Base-by-base conservation (phyloP, 345 rosid genomes). In the Xanthoceras sorbifolium region DNA sequence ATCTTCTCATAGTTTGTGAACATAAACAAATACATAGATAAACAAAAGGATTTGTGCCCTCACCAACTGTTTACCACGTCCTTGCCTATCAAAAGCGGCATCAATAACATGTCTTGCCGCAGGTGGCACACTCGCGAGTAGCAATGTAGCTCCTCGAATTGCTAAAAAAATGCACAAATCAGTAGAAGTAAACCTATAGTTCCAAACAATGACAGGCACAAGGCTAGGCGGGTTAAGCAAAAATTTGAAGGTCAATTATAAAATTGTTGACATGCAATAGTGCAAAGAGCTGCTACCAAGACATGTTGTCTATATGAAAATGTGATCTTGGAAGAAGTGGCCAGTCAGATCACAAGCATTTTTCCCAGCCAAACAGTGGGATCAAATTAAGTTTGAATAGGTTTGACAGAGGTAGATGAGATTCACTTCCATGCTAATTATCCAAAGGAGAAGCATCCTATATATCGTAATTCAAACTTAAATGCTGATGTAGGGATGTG, bases 41-140 rank as follows among this genome's bases (percentile, higher is more conserved):
- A 26, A 61, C 12, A 28, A 48, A 62, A 75, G 71, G 57, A 75
- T 31, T 36, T 5, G 38, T 22, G 36, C 44, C 82, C 94, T 86
- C 69, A 95, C 99, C 97, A 95, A 85, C 82, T 93, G 99, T 81
- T 78, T 90, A 18, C 99, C 90, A 29, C 59, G 89, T 62, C 84
- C 90, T 46, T 92, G 94, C 80, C 85, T 84, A 81, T 93, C 87
- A 81, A 95, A 95, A n/a, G 98, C 98, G 66, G 86, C 85, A 79
- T 78, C 76, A 72, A 88, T 79, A 62, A 95, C 85, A 78, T 87
- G 90, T 84, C 97, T 89, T 68, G 90, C 98, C 78, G 89, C 83
- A 70, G 91, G 87, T 64, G 89, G 90, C 80, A 88, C 80, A 81
- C 79, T 66, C 31, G 87, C 77, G 65, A 95, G 89, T 54, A 90